These are phyloP conservation scores for Paracorniculantispora psalliotae DNA, from an alignment of 2,329 filamentous ascomycete species.

Conservation along the genomic window DNA sequence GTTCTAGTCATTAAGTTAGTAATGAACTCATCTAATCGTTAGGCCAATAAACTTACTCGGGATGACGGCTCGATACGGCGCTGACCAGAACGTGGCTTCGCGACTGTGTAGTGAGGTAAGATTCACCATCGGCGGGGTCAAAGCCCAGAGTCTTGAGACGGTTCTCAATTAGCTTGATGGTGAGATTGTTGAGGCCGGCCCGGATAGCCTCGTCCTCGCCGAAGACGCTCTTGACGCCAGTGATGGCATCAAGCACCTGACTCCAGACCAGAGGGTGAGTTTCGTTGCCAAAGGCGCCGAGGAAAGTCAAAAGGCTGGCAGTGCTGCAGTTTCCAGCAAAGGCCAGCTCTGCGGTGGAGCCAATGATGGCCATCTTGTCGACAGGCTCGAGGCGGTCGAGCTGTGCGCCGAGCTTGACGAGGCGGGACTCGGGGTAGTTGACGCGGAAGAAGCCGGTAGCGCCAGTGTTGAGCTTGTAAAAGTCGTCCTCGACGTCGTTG, in stretches of 20 bases:
- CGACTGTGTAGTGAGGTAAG: constrained; percentile 76
- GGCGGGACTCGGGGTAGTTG: constrained; percentile 81
- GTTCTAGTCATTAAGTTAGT: constrained; percentile 40
- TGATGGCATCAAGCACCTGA: constrained; percentile 73
- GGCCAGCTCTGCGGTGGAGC: constrained; percentile 83
- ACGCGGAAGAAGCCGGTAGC: constrained; percentile 87
- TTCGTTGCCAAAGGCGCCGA: constrained; percentile 80
- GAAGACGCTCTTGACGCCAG: constrained; percentile 79
- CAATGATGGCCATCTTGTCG: constrained; percentile 90
- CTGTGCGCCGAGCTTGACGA: constrained; percentile 73
- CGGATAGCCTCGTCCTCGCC: constrained; percentile 67
- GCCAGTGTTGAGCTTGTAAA: constrained; percentile 91
- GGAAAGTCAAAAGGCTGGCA: constrained; percentile 72
- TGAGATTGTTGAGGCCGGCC: constrained; percentile 71
- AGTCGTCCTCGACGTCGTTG: constrained; percentile 66
- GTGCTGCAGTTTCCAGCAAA: constrained; percentile 82
- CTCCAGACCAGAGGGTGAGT: constrained; percentile 84
- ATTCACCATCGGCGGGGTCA: constrained; percentile 72
- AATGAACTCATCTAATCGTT: not conserved
- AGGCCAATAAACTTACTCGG: constrained; percentile 52
- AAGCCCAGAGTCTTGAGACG: constrained; percentile 79
- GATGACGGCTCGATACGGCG: constrained; percentile 72
- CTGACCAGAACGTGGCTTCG: constrained; percentile 74
- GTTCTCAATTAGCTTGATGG: constrained; percentile 67
- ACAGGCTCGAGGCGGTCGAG: constrained; percentile 72